Evolutionary conservation across 768 basidiomycete species (phyloP).

Genomic region (Podaxis sp.): DNA sequence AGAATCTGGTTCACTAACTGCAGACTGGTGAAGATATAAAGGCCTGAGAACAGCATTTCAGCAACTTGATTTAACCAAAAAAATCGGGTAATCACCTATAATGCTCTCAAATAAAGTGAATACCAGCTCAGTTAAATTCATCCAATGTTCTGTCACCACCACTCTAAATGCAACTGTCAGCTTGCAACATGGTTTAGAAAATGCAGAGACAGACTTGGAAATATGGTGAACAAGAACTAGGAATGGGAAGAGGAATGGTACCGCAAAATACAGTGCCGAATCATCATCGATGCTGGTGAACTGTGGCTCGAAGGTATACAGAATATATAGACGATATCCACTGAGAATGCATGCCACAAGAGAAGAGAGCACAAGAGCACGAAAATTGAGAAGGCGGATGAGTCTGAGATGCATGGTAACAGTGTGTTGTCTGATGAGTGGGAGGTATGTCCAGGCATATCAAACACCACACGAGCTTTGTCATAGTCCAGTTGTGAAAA

Average conservation of each 20-base stretch:
- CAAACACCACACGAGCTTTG: too few relatives aligned
- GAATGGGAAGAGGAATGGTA: neutral
- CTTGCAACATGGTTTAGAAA: neutral
- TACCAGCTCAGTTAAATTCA: neutral
- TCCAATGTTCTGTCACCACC: neutral
- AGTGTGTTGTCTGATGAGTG: too few relatives aligned
- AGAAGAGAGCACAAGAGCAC: neutral
- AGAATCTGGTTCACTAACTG: too few relatives aligned
- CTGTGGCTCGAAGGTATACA: too few relatives aligned
- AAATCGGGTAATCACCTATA: neutral
- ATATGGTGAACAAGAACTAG: neutral
- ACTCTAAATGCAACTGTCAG: neutral
- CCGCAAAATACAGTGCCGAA: too few relatives aligned
- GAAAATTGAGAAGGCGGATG: neutral
- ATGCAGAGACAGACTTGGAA: neutral
- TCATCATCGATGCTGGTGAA: too few relatives aligned
- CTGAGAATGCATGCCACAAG: neutral
- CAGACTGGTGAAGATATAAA: neutral
- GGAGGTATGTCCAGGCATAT: too few relatives aligned
- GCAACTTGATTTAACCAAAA: neutral
- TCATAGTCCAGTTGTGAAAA: too few relatives aligned
- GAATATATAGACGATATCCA: neutral
- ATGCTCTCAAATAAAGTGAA: neutral
- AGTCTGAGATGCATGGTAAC: neutral
- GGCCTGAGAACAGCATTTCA: neutral